Percentiles rank a stretch among this genome's conserved stretches.
phyloP scores from a whole-genome alignment of 768 basidiomycete genomes.

The Tylopilus felleus region DNA sequence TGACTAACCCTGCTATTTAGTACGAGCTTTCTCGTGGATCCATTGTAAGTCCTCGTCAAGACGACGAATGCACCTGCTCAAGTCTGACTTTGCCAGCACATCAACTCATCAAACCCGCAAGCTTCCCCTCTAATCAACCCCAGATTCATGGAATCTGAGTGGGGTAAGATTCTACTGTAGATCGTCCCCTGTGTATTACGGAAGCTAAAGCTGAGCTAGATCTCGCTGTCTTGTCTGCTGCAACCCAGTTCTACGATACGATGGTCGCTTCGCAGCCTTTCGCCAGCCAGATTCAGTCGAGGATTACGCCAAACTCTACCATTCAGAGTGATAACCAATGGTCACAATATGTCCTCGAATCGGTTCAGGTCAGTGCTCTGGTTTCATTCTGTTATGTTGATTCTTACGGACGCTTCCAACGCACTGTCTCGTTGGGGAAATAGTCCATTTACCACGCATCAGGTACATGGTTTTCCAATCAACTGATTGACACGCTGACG shows the following conservation, averaged over 20 bases:
- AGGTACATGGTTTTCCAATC: neutral
- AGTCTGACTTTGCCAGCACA: neutral
- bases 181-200: too few species aligned
- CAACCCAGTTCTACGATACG: neutral
- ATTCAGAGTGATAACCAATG: neutral
- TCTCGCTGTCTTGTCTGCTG: neutral
- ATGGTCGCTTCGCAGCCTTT: neutral
- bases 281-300: neutral
- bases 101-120: neutral
- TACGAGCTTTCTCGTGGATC: neutral
- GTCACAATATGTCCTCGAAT: neutral
- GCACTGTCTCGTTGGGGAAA: neutral
- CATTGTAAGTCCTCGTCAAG: neutral
- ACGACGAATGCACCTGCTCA: too few species aligned
- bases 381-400: neutral
- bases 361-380: neutral
- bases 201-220: neutral
- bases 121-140: constrained; percentile 2
- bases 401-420: neutral
- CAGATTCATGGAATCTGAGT: neutral
- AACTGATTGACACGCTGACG: neutral
- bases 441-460: neutral
- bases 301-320: neutral
- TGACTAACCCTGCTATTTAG: neutral
- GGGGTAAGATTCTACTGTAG: neutral